A percentile compares a stretch with the other conserved stretches of the same genome.
Evolutionary conservation across 75 land plant species (phyloP).

Genomic region (Pinus albicaulis): DNA sequence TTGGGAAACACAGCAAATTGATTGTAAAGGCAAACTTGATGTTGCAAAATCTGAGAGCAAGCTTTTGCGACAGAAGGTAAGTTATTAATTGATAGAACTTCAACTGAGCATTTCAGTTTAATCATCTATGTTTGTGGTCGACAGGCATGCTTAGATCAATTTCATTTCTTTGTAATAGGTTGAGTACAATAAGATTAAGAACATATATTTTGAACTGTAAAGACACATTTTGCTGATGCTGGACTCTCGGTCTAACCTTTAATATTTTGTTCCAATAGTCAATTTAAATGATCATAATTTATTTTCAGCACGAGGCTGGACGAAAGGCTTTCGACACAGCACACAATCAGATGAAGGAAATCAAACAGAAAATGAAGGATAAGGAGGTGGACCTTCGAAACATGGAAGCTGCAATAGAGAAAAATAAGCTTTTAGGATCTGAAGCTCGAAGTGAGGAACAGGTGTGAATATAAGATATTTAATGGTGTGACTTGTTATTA

Average conservation of each 20-base stretch:
- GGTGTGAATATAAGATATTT: constrained; percentile 21
- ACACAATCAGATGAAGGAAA: constrained; percentile 48
- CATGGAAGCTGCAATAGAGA: constrained; percentile 30
- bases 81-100: not conserved
- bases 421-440: constrained; percentile 34
- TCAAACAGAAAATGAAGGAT: constrained; percentile 32
- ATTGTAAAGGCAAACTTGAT: constrained; percentile 80
- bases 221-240: not conserved
- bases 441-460: constrained; percentile 69
- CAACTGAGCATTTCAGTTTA: not conserved
- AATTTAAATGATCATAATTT: not conserved
- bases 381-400: constrained; percentile 30
- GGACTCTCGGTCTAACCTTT: not conserved
- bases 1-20: constrained; percentile 90
- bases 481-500: not conserved
- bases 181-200: not conserved
- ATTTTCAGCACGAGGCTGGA: constrained; percentile 74
- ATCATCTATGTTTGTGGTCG: not conserved
- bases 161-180: not conserved
- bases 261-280: not conserved
- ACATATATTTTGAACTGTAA: not conserved
- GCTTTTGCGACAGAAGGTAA: constrained; percentile 84
- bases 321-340: constrained; percentile 62
- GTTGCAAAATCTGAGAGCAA: constrained; percentile 70
- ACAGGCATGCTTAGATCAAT: too few species aligned